Percentiles rank a stretch among this genome's conserved stretches.
Conservation (phyloP, 139 green algal species). For the Monoraphidium neglectum region DNA sequence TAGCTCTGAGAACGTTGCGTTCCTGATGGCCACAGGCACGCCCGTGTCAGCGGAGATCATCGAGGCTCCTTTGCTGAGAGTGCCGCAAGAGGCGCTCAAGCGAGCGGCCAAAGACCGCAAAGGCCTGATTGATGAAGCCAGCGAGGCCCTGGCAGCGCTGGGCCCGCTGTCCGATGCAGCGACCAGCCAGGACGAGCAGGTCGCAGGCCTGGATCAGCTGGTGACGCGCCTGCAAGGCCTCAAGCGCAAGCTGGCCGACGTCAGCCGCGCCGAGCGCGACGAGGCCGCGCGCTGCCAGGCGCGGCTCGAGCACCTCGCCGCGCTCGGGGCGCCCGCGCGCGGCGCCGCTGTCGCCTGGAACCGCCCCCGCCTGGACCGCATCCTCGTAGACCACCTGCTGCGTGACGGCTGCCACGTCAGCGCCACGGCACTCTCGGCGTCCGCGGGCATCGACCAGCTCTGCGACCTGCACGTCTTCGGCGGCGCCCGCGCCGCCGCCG, state of each 20-base stretch:
- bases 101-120: constrained; percentile 81
- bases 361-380: constrained; percentile 59
- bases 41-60: constrained; percentile 19
- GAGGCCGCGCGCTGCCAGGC: constrained; percentile 65
- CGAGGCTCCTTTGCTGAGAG: constrained; percentile 32
- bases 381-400: constrained; percentile 86
- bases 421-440: constrained; percentile 29
- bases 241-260: constrained; percentile 80
- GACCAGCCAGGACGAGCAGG: neutral
- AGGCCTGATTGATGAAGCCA: constrained; percentile 58
- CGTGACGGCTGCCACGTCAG: constrained; percentile 60
- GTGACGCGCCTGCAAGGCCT: constrained; percentile 57
- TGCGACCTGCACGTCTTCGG: constrained; percentile 83
- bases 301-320: constrained; percentile 63
- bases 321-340: constrained; percentile 41
- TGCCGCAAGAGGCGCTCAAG: constrained; percentile 82
- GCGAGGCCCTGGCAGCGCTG: constrained; percentile 30
- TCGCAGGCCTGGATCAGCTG: constrained; percentile 46
- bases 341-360: constrained; percentile 64
- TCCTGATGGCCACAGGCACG: no score
- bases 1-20: no score
- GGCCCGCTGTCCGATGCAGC: neutral
- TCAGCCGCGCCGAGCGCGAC: constrained; percentile 49
- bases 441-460: constrained; percentile 52
- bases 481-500: constrained; percentile 57